phyloP scores from a whole-genome alignment of 164 flowering plant genomes.

The Kingdonia uniflora region DNA sequence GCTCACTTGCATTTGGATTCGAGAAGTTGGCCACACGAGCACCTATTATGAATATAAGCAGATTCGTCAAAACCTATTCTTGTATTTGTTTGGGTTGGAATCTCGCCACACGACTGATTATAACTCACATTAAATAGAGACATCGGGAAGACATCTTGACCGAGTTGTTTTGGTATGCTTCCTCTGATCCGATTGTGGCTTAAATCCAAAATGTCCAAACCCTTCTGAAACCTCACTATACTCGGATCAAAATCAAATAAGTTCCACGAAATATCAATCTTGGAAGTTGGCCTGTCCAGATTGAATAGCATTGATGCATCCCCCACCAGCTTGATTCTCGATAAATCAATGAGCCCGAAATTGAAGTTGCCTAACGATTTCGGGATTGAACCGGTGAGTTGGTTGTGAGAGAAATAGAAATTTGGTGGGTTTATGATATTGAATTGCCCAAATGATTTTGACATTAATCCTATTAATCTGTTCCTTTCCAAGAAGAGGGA shows the following conservation, averaged over 20 bases:
- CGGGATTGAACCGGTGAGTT: slow-evolving; percentile 51
- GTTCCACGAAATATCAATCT: slow-evolving; percentile 40
- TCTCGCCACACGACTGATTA: slow-evolving; percentile 26
- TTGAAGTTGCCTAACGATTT: slow-evolving; percentile 26
- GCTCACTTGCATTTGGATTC: too few relatives aligned
- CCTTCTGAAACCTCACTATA: slow-evolving; percentile 28
- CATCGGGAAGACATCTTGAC: neutral
- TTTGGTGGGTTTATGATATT: slow-evolving; percentile 4
- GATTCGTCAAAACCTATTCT: neutral
- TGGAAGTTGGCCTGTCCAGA: slow-evolving; percentile 15
- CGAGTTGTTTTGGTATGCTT: slow-evolving; percentile 21
- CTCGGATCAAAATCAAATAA: slow-evolving; percentile 46
- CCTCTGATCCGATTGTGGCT: slow-evolving; percentile 48
- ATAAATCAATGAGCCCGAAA: slow-evolving; percentile 29
- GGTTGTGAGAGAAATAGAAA: slow-evolving; percentile 52
- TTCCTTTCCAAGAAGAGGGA: slow-evolving; percentile 45
- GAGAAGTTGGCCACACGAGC: slow-evolving; percentile 12
- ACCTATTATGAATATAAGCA: slow-evolving; percentile 5
- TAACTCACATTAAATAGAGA: slow-evolving; percentile 26
- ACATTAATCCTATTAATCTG: slow-evolving; percentile 51
- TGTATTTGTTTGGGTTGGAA: slow-evolving; percentile 10
- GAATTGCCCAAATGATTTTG: slow-evolving; percentile 39
- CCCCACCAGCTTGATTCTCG: slow-evolving; percentile 36
- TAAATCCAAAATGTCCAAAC: slow-evolving; percentile 29
- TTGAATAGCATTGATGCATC: slow-evolving; percentile 42